Conservation (phyloP, 1,139 yeast genomes). For the Fermentozyma sake region DNA sequence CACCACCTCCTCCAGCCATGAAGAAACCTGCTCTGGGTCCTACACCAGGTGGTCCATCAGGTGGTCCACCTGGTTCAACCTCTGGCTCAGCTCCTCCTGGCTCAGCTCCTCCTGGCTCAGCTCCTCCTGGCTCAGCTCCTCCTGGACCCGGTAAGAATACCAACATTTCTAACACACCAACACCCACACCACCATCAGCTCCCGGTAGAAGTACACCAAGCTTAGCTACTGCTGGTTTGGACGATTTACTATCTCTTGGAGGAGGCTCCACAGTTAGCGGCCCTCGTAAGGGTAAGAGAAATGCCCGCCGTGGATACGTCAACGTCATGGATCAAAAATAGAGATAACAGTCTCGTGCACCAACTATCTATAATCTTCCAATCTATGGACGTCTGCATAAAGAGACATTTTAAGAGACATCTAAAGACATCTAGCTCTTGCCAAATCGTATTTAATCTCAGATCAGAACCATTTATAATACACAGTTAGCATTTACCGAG, state of each 20-base stretch:
- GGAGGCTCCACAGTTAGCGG: slow-evolving; percentile 34
- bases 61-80: slow-evolving; percentile 12
- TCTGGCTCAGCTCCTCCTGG: slow-evolving; percentile 8
- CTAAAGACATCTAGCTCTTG: no score
- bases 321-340: slow-evolving; percentile 58
- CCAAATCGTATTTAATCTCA: no score
- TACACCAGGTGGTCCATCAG: slow-evolving; percentile 30
- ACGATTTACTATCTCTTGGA: slow-evolving; percentile 58
- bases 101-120: slow-evolving; percentile 3
- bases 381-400: no score
- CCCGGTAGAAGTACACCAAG: slow-evolving; percentile 11
- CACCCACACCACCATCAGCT: slow-evolving; percentile 9
- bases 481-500: no score
- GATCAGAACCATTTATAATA: no score
- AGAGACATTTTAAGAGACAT: no score
- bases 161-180: slow-evolving; percentile 7
- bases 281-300: slow-evolving; percentile 55
- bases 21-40: slow-evolving; percentile 20
- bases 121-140: slow-evolving; percentile 6
- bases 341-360: no score
- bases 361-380: no score
- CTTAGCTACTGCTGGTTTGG: slow-evolving; percentile 53
- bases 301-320: slow-evolving; percentile 71
- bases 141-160: slow-evolving; percentile 4
- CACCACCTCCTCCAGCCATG: slow-evolving; percentile 73